phyloP scores from a whole-genome alignment of 2,329 filamentous ascomycete species.

The Acrocalymma vagum region DNA sequence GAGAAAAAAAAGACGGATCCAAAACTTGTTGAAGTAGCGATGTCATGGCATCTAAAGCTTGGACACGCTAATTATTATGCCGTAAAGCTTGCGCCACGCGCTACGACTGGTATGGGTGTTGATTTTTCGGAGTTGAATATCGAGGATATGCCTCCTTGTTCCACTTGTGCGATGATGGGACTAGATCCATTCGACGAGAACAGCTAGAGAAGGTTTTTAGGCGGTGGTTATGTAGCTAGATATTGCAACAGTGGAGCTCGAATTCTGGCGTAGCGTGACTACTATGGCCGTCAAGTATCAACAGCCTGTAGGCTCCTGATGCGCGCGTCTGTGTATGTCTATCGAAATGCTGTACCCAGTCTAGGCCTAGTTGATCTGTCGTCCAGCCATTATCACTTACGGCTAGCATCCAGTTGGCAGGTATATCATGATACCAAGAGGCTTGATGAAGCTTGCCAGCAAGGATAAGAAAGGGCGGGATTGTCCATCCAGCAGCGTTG shows the following conservation, averaged over 20 bases:
- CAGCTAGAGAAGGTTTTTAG: no score
- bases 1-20: neutral
- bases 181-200: no score
- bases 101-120: no score
- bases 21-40: no score
- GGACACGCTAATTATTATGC: no score
- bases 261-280: constrained; percentile 14
- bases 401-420: constrained; percentile 33
- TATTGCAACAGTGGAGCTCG: no score
- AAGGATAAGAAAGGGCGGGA: constrained; percentile 17
- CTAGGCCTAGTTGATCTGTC: constrained; percentile 35
- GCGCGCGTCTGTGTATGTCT: constrained; percentile 13
- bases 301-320: constrained; percentile 14
- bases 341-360: constrained; percentile 26
- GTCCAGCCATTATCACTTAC: constrained; percentile 43
- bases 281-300: constrained; percentile 21
- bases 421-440: constrained; percentile 21
- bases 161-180: no score
- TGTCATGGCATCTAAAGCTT: no score
- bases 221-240: no score
- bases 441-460: constrained; percentile 5
- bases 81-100: no score
- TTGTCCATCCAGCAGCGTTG: constrained; percentile 6
- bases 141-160: no score
- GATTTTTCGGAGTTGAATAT: no score